Evolutionary conservation across 108 stramenopile genomes (phyloP), one percentile per base, ranked within the genome.

Genomic region (Nitzschia sp.): DNA sequence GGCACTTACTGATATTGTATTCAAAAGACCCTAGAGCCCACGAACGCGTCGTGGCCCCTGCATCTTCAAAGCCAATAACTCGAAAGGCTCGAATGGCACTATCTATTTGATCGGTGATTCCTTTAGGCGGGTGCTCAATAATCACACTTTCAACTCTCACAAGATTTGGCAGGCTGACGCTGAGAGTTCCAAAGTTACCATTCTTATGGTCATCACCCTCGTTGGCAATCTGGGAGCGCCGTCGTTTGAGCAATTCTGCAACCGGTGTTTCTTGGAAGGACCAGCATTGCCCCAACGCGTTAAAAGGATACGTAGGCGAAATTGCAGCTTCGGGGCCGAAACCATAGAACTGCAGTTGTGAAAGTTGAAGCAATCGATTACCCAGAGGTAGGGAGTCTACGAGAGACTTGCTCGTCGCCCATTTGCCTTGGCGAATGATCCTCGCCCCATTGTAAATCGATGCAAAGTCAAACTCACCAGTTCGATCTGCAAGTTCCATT

Each of bases 281-380:
- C 92, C 92, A 93, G 58, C 92, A 93, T 66, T 93, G 88, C 32
- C 92, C 92, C 45, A 83, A 58, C 1, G 86, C 62, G 56, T 86
- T 26, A 17, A 62, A 62, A 0, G 87, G 84, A 58, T 72, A 74
- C 17, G 89, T 85, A n/a, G 89, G 85, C 35, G 68, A 63, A 44
- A 93, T 56, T 3, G 92, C 89, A 22, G 81, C 86, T 58, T 90
- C 89, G 28, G 92, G 88, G 23, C 87, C 87, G 67, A 89, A 77
- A 22, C 92, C 92, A 58, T 91, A 91, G 46, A 90, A 93, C 13
- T 82, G 71, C 19, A 93, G 58, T 48, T 72, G 69, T 0, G 76
- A 21, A 19, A 69, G 48, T 2, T 83, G 80, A 62, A 87, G 54
- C 32, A 90, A 28, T 35, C 89, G 86, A 65, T 93, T 93, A 6